A percentile compares a stretch with the other conserved stretches of the same genome.
phyloP scores from a whole-genome alignment of 2,329 filamentous ascomycete species.

The Hypoxylon sp. region DNA sequence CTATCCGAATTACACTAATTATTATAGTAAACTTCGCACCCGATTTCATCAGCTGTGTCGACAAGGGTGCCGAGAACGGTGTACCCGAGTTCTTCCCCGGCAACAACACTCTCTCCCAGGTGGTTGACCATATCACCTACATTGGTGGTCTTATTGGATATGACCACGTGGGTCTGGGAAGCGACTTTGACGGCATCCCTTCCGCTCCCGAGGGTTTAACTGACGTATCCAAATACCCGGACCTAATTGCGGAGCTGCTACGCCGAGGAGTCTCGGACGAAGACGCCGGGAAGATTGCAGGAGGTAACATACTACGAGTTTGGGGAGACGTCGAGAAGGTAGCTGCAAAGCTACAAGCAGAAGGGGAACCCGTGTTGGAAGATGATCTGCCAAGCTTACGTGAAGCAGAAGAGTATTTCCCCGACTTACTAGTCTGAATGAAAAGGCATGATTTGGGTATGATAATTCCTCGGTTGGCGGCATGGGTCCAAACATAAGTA shows the following conservation, averaged over 20 bases:
- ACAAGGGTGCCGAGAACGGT: constrained; percentile 70
- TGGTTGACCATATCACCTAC: constrained; percentile 84
- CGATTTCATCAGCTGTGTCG: constrained; percentile 83
- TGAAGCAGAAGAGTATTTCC: constrained; percentile 2
- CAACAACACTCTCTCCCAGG: constrained; percentile 81
- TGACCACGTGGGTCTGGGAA: constrained; percentile 88
- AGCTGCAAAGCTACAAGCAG: constrained; percentile 74
- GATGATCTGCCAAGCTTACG: constrained; percentile 62
- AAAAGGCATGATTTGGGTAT: neutral
- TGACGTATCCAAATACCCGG: constrained; percentile 87
- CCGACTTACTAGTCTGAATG: neutral
- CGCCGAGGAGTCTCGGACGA: constrained; percentile 79
- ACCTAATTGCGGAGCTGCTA: constrained; percentile 82
- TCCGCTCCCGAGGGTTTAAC: constrained; percentile 80
- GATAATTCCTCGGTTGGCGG: neutral
- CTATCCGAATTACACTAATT: constrained; percentile 14
- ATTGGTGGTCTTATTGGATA: constrained; percentile 89
- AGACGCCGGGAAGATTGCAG: constrained; percentile 82
- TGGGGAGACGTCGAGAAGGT: constrained; percentile 85
- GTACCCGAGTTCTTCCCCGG: constrained; percentile 77
- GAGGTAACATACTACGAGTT: constrained; percentile 85
- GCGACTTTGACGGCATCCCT: constrained; percentile 87
- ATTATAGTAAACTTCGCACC: constrained; percentile 81
- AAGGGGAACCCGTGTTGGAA: constrained; percentile 67
- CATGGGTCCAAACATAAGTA: neutral